Evolutionary conservation across 768 basidiomycete species (phyloP).

Genomic region (Termitomyces sp.): DNA sequence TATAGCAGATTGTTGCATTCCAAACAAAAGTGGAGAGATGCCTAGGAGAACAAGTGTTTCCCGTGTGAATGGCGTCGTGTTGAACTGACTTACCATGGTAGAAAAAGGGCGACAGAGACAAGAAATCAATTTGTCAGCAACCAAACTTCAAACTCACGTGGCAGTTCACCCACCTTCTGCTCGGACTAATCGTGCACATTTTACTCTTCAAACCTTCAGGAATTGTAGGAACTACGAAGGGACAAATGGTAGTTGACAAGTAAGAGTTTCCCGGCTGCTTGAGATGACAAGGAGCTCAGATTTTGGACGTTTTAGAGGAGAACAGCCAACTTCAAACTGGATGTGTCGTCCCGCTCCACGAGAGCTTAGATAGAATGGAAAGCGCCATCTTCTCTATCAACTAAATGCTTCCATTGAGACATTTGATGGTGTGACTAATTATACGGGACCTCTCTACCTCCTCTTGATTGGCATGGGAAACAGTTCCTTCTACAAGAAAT

Average conservation of each 20-base stretch:
- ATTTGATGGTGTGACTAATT: background rate
- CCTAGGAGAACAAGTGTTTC: conserved; percentile 31
- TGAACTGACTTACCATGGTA: conserved; percentile 1
- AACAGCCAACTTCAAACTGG: no score
- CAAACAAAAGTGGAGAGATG: conserved; percentile 84
- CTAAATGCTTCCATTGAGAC: background rate
- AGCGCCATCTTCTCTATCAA: background rate
- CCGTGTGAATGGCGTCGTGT: background rate
- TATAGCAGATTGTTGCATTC: conserved; percentile 96
- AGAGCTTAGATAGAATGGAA: background rate
- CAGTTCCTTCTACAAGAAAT: background rate
- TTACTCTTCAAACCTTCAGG: background rate
- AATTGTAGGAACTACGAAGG: no score
- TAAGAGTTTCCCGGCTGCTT: background rate
- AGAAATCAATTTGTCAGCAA: background rate
- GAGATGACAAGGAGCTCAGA: background rate
- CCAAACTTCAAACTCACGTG: background rate
- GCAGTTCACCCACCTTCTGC: no score
- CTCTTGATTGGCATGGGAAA: background rate
- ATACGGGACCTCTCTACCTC: background rate
- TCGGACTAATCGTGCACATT: no score
- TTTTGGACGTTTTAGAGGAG: background rate
- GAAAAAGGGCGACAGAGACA: background rate
- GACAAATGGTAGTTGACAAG: background rate
- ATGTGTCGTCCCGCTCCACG: background rate